These are phyloP conservation scores for Podospora pseudoanserina DNA, from an alignment of 495 filamentous ascomycete genomes.

Conservation along the genomic window DNA sequence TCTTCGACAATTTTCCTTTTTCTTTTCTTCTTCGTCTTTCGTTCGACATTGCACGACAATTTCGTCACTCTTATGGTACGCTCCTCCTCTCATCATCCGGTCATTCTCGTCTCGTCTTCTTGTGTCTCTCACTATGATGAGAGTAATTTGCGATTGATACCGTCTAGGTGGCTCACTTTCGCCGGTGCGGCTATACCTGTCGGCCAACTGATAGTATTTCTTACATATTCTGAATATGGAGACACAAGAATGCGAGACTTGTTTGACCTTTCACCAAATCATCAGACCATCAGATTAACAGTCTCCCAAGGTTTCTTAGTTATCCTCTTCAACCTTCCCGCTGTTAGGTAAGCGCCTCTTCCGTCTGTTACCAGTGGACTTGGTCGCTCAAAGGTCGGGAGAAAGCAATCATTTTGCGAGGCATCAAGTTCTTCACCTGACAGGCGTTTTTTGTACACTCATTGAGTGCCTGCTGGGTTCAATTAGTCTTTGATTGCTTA, in stretches of 20 bases:
- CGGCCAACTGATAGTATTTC: conserved; percentile 34
- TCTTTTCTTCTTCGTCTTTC: neutral
- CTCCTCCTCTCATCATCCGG: neutral
- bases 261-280: conserved; percentile 4
- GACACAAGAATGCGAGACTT: neutral
- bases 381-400: conserved; percentile 18
- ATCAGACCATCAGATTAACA: neutral
- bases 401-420: conserved; percentile 12
- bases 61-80: neutral
- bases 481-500: neutral
- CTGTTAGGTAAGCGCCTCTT: conserved; percentile 16
- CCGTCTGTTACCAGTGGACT: conserved; percentile 6
- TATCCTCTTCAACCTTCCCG: conserved; percentile 7
- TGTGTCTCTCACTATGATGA: conserved; percentile 27
- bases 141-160: conserved; percentile 38
- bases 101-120: neutral
- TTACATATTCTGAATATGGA: conserved; percentile 35
- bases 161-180: conserved; percentile 30
- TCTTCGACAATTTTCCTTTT: neutral
- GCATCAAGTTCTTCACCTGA: conserved; percentile 18
- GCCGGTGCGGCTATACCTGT: conserved; percentile 30
- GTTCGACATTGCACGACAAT: neutral
- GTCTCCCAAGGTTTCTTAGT: neutral
- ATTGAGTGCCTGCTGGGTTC: conserved; percentile 10
- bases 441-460: conserved; percentile 4